Base-by-base conservation (phyloP, 306 rosid genomes). In the Prunus kanzakura region DNA sequence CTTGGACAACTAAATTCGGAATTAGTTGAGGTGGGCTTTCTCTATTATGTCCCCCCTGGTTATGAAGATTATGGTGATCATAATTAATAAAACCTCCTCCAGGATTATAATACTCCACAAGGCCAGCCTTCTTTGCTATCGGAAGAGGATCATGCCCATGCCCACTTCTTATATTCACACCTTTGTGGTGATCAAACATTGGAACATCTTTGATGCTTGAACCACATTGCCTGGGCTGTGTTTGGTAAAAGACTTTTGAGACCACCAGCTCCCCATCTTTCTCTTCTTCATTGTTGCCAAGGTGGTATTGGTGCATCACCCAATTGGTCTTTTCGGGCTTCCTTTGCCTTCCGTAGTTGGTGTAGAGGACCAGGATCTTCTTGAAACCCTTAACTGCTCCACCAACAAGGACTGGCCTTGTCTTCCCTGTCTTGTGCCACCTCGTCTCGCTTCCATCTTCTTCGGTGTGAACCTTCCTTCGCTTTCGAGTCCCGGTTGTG, bases 361-460 rank as follows among this genome's bases (percentile, higher is more conserved):
- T 92, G 85, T 96, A 96, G 32, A 92, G 88, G 22, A 96, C 99
- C 19, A 96, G 69, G 57, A 96, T 91, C 85, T 96, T 96, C 43
- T 96, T 96, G 85, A 89, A 96, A 7, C 99, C 98, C 54, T 92
- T 92, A 11, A 87, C 79, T 15, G 25, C 73, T 1, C 90, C 89
- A 15, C 76, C 78, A 4, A 29, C 69, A 6, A 78, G 45, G 3
- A 91, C 81, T 11, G 98, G 83, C 71, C 97, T 87, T 9, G 98
- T 92, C 85, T 96, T 96, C 2, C 99, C 98, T 4, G 99, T 96
- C 82, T 96, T 96, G 87, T 96, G 98, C 98, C 99, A 92, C 68
- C 98, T 88, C 6, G 97, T 92, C 70, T 96, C 99, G n/a, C 84
- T 86, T 23, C 93, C 97, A 43, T 91, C 91, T 12, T 90, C 90